Evolutionary conservation across 2,329 filamentous ascomycete genomes (phyloP), one percentile per base, ranked within the genome.

Genomic region (Bipolaris gigantea): DNA sequence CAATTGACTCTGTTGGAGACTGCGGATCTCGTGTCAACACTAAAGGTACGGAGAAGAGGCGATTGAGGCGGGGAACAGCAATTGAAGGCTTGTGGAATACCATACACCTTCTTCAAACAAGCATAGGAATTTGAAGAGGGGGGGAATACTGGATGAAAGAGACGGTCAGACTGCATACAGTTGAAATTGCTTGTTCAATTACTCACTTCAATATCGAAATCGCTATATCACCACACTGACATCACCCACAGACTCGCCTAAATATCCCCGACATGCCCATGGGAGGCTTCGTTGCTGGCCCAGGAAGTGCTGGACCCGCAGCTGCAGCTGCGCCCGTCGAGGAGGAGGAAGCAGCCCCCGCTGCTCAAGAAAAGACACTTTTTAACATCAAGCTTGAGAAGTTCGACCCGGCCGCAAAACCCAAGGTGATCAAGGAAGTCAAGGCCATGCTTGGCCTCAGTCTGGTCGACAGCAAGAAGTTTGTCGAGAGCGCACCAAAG

Each of bases 381-480:
- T 99, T 99, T 84, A 96, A 89, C 76, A 79, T 99, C 63, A 97
- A 97, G 82, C 87, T 99, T 60, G 84, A 90, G 77, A 89, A 88
- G 33, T 95, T 97, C 75, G 95, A 99, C 48, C 83, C 92, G 25
- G 83, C 79, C 46, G 81, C 93, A 62, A 99, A 99, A 83, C 92
- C 95, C 70, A 99, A 99, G 89, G 83, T 99, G 70, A 99, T 99
- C 84, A 99, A 99, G 85, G 94, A 99, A 82, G 85, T 99, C 81
- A 99, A 99, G 87, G 87, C 86, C 72, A 83, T 99, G 85, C 82
- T 99, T 57, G 94, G 94, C 39, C 80, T 99, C 73, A 95, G 90
- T 75, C 84, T 99, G 81, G 95, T 99, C 66, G 94, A 99, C 79
- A 96, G 90, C 80, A 99, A 99, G 89, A 99, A 99, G 83, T 99